Base-by-base conservation (phyloP, 352 stramenopile genomes). In the Globisporangium perplexum region DNA sequence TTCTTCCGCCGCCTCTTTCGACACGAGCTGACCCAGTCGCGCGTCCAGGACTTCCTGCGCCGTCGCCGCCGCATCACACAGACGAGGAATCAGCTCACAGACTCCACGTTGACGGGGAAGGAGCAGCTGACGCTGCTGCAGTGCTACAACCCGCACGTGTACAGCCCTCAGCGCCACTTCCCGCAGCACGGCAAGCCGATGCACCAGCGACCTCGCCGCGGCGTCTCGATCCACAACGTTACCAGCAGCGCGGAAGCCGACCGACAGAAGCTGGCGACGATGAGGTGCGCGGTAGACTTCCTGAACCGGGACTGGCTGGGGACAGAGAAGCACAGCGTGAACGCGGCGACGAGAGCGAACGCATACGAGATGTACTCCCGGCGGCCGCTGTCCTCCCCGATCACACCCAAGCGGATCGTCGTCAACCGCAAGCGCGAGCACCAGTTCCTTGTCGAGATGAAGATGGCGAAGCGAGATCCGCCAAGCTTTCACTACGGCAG, bases 111-210 rank as follows among this genome's bases (percentile, higher is more conserved):
- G 50, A 83, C 61, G 15, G 68, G 59, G 11, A 57, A 53, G 23
- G 50, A 88, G 46, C 77, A 86, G 42, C 60, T 83, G 10, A 69
- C 60, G 1, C 59, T 88, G 2, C 57, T 88, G 46, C 74, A 83
- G 50, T 77, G 75, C 47, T 86, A 83, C 50, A 88, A 88, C 33
- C 77, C 77, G n/a, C 56, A 69, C 17, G 51, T 86, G 1, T 86
- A 75, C 44, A 20, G 41, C 8, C 7, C 33, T 5, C 33, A 12
- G 5, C 33, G 15, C 4, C 33, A 18, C 33, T 39, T 18, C 14
- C 33, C 47, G 69, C 31, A 50, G 33, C 15, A 41, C 24, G 10
- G 35, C 43, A 10, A 57, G 44, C 18, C 22, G 26, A 4, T 47
- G 17, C 38, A 30, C 2, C 56, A 58, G 14, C 50, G 45, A 17